Evolutionary conservation across 2,329 filamentous ascomycete species (phyloP).

Genomic region (Aspergillus tanneri): DNA sequence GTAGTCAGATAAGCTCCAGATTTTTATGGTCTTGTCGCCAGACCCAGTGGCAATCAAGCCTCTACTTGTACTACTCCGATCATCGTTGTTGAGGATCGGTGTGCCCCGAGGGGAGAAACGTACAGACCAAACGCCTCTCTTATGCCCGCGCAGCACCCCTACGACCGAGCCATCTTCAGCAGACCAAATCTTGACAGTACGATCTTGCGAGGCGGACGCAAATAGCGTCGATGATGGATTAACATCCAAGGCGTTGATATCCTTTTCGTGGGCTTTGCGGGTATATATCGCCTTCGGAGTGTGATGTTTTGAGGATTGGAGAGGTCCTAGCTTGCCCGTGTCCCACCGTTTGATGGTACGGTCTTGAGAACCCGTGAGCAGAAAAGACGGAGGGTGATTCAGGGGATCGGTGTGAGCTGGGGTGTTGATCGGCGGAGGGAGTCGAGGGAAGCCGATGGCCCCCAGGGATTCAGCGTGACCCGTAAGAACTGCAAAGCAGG

Average conservation of each 20-base stretch:
- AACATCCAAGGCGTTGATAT: slow-evolving; percentile 92
- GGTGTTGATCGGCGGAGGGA: slow-evolving; percentile 65
- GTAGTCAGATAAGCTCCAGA: slow-evolving; percentile 93
- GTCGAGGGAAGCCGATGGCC: slow-evolving; percentile 78
- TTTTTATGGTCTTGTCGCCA: slow-evolving; percentile 91
- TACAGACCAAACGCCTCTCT: slow-evolving; percentile 93
- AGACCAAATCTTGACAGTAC: slow-evolving; percentile 96
- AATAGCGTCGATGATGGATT: slow-evolving; percentile 75
- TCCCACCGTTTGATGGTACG: slow-evolving; percentile 96
- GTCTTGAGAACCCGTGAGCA: slow-evolving; percentile 92
- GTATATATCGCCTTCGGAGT: slow-evolving; percentile 68
- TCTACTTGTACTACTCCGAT: slow-evolving; percentile 68
- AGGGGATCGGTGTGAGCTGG: slow-evolving; percentile 71
- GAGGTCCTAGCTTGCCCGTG: slow-evolving; percentile 61
- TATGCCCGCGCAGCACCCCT: slow-evolving; percentile 88
- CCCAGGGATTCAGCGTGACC: slow-evolving; percentile 94
- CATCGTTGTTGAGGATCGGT: slow-evolving; percentile 71
- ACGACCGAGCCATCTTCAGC: slow-evolving; percentile 84
- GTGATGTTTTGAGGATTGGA: slow-evolving; percentile 39
- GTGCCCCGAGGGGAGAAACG: slow-evolving; percentile 80
- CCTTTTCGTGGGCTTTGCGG: slow-evolving; percentile 95
- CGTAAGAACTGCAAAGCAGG: slow-evolving; percentile 77
- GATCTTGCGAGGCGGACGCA: slow-evolving; percentile 93
- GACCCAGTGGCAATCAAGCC: slow-evolving; percentile 86
- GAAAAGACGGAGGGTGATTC: slow-evolving; percentile 74